Evolutionary conservation across 2,329 filamentous ascomycete genomes (phyloP).

Genomic region (Cladophialophora immunda): DNA sequence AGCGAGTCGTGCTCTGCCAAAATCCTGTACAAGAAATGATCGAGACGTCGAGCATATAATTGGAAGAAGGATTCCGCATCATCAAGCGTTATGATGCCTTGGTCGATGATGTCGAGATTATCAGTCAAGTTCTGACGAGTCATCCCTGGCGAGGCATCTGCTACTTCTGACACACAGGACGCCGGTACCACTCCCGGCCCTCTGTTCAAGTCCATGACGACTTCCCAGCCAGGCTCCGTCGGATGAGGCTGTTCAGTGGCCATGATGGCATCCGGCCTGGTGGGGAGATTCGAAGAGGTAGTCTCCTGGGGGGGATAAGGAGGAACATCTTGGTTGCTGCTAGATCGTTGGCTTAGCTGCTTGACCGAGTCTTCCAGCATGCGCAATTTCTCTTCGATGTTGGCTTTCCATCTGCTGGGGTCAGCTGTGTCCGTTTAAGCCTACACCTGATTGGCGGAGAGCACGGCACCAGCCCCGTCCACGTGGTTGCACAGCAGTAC

Average conservation of each 20-base stretch:
- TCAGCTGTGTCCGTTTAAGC: conserved; percentile 13
- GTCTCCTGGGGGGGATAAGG: conserved; percentile 33
- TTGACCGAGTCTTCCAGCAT: conserved; percentile 48
- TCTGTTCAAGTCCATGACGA: conserved; percentile 50
- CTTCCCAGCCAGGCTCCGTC: conserved; percentile 45
- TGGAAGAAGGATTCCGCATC: conserved; percentile 63
- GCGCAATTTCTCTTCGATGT: conserved; percentile 49
- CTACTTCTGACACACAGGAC: conserved; percentile 64
- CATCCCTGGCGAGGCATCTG: conserved; percentile 50
- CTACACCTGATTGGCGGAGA: not conserved
- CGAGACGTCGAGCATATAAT: conserved; percentile 61
- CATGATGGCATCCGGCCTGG: conserved; percentile 11
- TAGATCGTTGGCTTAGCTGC: conserved; percentile 21
- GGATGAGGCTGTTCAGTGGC: conserved; percentile 34
- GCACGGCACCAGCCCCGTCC: not conserved
- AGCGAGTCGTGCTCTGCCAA: conserved; percentile 62
- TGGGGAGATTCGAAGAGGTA: not conserved
- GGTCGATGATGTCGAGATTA: conserved; percentile 59
- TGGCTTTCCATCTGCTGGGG: conserved; percentile 50
- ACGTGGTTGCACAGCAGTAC: not conserved
- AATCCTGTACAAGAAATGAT: conserved; percentile 63
- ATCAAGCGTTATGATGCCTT: conserved; percentile 55
- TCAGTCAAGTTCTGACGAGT: conserved; percentile 44
- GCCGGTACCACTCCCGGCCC: conserved; percentile 56
- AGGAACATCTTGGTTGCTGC: conserved; percentile 15